Evolutionary conservation across 345 rosid genomes (phyloP), one percentile per base, ranked within the genome.

Genomic region (Bruguiera parviflora): DNA sequence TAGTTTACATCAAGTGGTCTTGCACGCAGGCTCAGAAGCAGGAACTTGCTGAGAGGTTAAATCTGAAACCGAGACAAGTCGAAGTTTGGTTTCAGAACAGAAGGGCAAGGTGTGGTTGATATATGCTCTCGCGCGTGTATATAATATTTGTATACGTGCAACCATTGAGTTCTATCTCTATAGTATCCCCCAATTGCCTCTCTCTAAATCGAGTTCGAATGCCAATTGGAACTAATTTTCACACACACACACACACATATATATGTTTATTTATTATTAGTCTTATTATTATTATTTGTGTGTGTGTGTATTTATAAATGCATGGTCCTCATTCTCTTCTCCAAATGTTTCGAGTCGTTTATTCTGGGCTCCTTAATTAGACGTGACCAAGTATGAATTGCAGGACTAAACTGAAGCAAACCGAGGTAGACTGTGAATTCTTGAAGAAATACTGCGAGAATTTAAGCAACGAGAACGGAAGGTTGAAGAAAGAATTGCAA

Each of bases 31-130:
- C 70, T 18, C 78, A 83, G 74, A 86, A 86, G 53, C 77, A 76
- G 31, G 56, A 81, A 65, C 75, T 83, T 21, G 89, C 87, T 15
- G 75, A 81, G 47, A 71, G 64, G 51, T 72, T 86, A 62, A 76
- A 73, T 31, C 63, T 86, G 68, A 80, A 75, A 51, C 75, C 89
- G 52, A 78, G 89, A 64, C 89, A 86, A 74, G 86, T 83, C n/a
- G 89, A 86, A 69, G 85, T 83, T 60, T 86, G 89, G 89, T 86
- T 86, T 65, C 89, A 86, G 55, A 86, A 86, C 74, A 78, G 89
- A 75, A 81, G 89, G 76, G 89, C 89, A 74, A 83, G 89, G 89
- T 85, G 18, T 47, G 28, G 9, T 56, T 27, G 25, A 55, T 55
- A 21, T 55, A n/a, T 6, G 1, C 58, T 8, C 13, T 9, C 10